phyloP scores from a whole-genome alignment of 139 green algal species.

The Mychonastes homosphaera region DNA sequence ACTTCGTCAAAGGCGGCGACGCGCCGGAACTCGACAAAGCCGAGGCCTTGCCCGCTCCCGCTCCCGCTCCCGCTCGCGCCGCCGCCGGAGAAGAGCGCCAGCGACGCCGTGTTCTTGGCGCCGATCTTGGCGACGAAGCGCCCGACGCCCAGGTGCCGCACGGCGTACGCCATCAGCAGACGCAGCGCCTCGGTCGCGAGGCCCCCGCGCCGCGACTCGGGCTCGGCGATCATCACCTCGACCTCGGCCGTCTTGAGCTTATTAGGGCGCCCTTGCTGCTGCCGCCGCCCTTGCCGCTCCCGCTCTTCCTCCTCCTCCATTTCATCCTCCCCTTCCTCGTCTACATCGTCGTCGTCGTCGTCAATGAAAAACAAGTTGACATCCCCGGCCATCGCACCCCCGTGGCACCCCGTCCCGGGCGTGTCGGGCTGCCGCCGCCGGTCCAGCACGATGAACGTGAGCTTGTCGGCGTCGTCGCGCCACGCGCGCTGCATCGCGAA shows the following conservation, averaged over 20 bases:
- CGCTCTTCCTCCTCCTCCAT: constrained; percentile 11
- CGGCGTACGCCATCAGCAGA: constrained; percentile 64
- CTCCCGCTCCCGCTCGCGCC: too few relatives aligned
- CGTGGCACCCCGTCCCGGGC: constrained; percentile 9
- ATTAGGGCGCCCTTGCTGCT: too few relatives aligned
- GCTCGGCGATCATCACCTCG: constrained; percentile 69
- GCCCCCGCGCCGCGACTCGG: constrained; percentile 35
- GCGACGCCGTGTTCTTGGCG: constrained; percentile 48
- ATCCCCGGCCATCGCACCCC: constrained; percentile 23
- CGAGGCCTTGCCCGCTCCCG: too few relatives aligned
- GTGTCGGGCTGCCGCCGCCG: constrained; percentile 24
- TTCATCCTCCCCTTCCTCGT: too few relatives aligned
- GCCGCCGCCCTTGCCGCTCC: not conserved
- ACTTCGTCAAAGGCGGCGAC: constrained; percentile 49
- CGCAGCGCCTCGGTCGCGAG: constrained; percentile 52
- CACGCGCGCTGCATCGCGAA: constrained; percentile 70
- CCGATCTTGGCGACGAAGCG: constrained; percentile 60
- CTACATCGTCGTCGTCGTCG: constrained; percentile 5
- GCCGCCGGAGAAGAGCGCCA: constrained; percentile 48
- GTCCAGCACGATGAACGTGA: constrained; percentile 75
- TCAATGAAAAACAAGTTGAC: constrained; percentile 43
- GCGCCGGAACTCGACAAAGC: constrained; percentile 33
- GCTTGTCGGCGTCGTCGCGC: constrained; percentile 61
- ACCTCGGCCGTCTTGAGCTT: constrained; percentile 26
- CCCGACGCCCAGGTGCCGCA: constrained; percentile 19